phyloP scores from a whole-genome alignment of 2,329 filamentous ascomycete genomes.

The Ilyonectria sp. region DNA sequence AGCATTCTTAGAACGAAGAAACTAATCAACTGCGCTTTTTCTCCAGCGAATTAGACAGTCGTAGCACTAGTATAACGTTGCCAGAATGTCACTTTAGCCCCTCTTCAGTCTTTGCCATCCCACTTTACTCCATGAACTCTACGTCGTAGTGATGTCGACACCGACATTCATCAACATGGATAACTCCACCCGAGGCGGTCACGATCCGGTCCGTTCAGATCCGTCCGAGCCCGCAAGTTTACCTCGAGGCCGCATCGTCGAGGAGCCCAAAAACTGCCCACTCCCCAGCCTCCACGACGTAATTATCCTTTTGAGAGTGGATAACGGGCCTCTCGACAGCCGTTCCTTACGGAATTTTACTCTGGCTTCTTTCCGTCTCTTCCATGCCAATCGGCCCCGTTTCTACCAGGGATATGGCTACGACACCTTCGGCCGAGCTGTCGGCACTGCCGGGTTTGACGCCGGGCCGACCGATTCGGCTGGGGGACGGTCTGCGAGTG shows the following conservation, averaged over 20 bases:
- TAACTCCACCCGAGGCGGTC: background rate
- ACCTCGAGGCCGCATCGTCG: background rate
- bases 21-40: background rate
- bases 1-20: background rate
- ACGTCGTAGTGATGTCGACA: background rate
- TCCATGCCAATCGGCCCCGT: background rate
- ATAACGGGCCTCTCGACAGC: background rate
- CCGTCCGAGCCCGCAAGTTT: background rate
- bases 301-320: background rate
- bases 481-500: no score
- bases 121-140: no score
- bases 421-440: background rate
- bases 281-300: constrained; percentile 20
- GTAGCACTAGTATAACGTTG: background rate
- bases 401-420: constrained; percentile 2
- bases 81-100: background rate
- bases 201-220: background rate
- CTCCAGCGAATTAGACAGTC: background rate
- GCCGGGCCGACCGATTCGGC: constrained; percentile 2
- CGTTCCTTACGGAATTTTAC: constrained; percentile 4
- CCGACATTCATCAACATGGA: background rate
- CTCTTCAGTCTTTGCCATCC: background rate
- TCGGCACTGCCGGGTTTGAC: background rate
- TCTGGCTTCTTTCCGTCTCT: constrained; percentile 15
- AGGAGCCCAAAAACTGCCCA: background rate